Percentiles rank a stretch among this genome's conserved stretches.
phyloP scores from a whole-genome alignment of 371 early-diverging fungal genomes.

The Apophysomyces sp. region DNA sequence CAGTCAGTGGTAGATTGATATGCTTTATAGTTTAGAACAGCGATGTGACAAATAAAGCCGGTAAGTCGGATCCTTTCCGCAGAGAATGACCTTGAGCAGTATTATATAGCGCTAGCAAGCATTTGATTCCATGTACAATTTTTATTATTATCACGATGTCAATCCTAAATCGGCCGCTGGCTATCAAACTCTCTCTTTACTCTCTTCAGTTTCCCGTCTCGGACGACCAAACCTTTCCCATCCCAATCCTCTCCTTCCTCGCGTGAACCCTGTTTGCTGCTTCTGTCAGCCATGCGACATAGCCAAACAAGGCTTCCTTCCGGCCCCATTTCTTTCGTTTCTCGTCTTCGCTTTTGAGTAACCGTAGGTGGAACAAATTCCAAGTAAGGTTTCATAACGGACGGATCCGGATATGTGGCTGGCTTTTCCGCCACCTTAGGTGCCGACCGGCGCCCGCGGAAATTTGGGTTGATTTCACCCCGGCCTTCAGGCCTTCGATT shows the following conservation, averaged over 20 bases:
- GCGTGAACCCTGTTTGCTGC: constrained; percentile 10
- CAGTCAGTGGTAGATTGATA: no score
- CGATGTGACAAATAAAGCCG: no score
- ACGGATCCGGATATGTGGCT: not conserved
- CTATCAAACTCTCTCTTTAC: constrained; percentile 33
- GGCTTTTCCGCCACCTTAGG: not conserved
- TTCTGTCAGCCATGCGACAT: constrained; percentile 11
- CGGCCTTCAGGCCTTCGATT: not conserved
- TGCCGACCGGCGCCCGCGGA: constrained; percentile 8
- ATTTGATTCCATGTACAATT: no score
- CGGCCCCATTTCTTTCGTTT: constrained; percentile 7
- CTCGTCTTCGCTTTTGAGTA: not conserved
- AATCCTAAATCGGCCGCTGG: constrained; percentile 12
- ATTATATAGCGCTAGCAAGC: no score
- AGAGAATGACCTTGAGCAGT: no score
- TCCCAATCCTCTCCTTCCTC: constrained; percentile 21
- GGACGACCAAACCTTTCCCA: constrained; percentile 20
- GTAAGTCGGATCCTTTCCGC: no score
- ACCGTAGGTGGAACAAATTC: not conserved
- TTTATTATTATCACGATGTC: no score
- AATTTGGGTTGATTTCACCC: constrained; percentile 10
- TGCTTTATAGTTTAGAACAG: no score
- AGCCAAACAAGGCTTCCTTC: not conserved
- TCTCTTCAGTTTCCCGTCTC: constrained; percentile 19
- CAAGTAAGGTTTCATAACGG: not conserved